phyloP scores from a whole-genome alignment of 148 eudicot species.

The Nyssa sinensis region DNA sequence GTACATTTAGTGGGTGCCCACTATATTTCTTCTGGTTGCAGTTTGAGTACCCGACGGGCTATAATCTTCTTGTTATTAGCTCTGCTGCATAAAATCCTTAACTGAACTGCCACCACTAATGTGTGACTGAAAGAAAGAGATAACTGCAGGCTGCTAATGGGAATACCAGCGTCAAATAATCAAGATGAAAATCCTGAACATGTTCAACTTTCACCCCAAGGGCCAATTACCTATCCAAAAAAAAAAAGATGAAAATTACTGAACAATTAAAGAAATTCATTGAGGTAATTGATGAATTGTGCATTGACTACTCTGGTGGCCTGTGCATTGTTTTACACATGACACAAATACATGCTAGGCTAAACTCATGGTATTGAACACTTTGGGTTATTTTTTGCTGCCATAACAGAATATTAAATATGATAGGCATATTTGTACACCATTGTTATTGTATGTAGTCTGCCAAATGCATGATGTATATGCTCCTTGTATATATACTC shows the following conservation, averaged over 20 bases:
- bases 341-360: neutral
- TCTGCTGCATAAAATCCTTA: constrained; percentile 23
- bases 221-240: no score
- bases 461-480: neutral
- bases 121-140: neutral
- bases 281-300: neutral
- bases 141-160: neutral
- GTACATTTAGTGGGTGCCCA: constrained; percentile 91
- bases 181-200: neutral
- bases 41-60: constrained; percentile 33
- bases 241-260: neutral
- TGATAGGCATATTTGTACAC: neutral
- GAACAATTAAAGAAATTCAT: neutral
- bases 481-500: neutral
- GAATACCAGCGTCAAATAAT: neutral
- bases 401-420: neutral
- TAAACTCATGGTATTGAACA: neutral
- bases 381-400: neutral
- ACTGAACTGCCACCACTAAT: neutral
- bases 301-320: neutral
- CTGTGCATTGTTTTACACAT: neutral
- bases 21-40: constrained; percentile 47
- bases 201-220: no score
- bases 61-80: constrained; percentile 28
- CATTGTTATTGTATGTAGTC: neutral